These are phyloP conservation scores for Trichoderma arundinaceum DNA, from an alignment of 2,329 filamentous ascomycete species.

Conservation along the genomic window DNA sequence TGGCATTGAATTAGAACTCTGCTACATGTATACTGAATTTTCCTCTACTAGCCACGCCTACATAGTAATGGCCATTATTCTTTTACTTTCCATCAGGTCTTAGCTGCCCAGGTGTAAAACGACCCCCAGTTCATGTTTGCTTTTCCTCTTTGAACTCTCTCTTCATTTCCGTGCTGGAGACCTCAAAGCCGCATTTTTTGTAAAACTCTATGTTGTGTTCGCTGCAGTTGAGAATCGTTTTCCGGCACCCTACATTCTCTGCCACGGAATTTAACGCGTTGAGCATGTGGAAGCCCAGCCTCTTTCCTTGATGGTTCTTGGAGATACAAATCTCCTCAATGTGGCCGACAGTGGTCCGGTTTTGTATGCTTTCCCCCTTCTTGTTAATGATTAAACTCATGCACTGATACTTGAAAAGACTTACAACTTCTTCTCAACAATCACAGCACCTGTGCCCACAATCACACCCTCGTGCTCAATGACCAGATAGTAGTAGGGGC, in stretches of 20 bases:
- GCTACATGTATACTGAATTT: not conserved
- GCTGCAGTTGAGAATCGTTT: slow-evolving; percentile 80
- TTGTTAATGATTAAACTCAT: not conserved
- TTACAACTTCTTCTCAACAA: slow-evolving; percentile 81
- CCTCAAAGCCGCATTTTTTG: slow-evolving; percentile 43
- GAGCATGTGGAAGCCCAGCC: slow-evolving; percentile 76
- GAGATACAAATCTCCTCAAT: slow-evolving; percentile 85
- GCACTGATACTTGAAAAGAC: slow-evolving; percentile 37
- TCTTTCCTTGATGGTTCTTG: slow-evolving; percentile 81
- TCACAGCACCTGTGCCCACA: slow-evolving; percentile 75
- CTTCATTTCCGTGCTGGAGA: slow-evolving; percentile 35
- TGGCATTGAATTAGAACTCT: not conserved
- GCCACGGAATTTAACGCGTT: slow-evolving; percentile 77
- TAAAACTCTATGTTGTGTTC: slow-evolving; percentile 82
- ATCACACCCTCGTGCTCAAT: slow-evolving; percentile 68
- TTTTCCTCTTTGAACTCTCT: slow-evolving; percentile 26
- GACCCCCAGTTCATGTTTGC: not conserved
- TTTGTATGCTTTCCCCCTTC: slow-evolving; percentile 59
- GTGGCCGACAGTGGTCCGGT: slow-evolving; percentile 73
- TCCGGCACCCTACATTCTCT: slow-evolving; percentile 77
- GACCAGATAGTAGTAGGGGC: slow-evolving; percentile 73
- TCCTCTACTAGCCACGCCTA: not conserved
- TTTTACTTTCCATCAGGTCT: not conserved
- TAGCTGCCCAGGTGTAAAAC: not conserved
- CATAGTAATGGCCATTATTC: not conserved